These are phyloP conservation scores for Trichoderma aggressivum DNA, from an alignment of 2,329 filamentous ascomycete genomes.

Conservation along the genomic window DNA sequence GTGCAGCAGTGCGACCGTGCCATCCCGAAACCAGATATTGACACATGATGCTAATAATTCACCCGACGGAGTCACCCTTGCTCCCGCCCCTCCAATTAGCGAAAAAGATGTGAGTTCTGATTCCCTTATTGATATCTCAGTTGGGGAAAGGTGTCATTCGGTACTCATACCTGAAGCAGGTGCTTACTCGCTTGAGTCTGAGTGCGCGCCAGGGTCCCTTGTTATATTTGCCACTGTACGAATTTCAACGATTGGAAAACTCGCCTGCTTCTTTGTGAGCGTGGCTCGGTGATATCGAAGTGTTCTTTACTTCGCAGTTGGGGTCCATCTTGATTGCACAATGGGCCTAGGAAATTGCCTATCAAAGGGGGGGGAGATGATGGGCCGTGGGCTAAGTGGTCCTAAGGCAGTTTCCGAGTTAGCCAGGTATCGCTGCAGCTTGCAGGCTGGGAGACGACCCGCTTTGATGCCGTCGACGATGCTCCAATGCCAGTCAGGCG, in stretches of 20 bases:
- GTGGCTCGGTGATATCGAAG: background rate
- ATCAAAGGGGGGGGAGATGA: background rate
- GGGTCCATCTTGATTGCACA: background rate
- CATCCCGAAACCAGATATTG: slow-evolving; percentile 30
- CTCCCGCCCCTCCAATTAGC: slow-evolving; percentile 18
- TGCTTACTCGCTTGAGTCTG: background rate
- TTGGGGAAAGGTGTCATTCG: background rate
- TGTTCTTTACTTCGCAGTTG: background rate
- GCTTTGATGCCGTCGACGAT: slow-evolving; percentile 9
- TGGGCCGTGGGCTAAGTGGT: background rate
- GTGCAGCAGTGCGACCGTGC: slow-evolving; percentile 28
- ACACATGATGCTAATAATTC: slow-evolving; percentile 25
- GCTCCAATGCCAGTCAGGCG: slow-evolving; percentile 16
- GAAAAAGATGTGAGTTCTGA: background rate
- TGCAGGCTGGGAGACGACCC: background rate
- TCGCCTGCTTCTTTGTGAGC: background rate
- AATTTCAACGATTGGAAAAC: background rate
- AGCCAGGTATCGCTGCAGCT: background rate
- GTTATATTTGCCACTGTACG: background rate
- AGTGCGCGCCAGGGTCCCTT: background rate
- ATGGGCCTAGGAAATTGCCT: background rate
- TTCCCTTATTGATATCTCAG: background rate
- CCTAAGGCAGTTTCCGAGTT: background rate
- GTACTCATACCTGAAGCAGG: slow-evolving; percentile 7
- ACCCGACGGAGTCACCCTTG: slow-evolving; percentile 14